A percentile compares a stretch with the other conserved stretches of the same genome.
These are phyloP conservation scores for Beauveria rudraprayagi DNA, from an alignment of 2,329 filamentous ascomycete genomes.

Conservation along the genomic window DNA sequence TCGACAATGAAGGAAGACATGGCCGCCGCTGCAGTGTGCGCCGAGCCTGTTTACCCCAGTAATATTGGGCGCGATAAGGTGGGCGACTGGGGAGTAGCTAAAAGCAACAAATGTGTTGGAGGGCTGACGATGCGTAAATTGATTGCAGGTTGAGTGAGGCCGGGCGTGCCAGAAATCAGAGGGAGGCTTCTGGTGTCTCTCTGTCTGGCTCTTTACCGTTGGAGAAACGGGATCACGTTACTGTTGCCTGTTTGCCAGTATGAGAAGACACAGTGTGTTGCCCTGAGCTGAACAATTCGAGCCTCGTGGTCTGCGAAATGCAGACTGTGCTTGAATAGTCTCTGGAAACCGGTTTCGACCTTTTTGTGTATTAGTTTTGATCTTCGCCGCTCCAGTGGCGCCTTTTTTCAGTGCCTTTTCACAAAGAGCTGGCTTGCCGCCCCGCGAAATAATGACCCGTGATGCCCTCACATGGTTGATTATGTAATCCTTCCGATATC, in stretches of 20 bases:
- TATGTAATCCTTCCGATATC: neutral
- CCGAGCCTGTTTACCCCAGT: neutral
- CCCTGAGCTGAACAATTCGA: neutral
- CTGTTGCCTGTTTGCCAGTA: neutral
- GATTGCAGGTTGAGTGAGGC: neutral
- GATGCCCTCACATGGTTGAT: conserved; percentile 2
- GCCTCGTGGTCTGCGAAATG: neutral
- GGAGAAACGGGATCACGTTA: neutral
- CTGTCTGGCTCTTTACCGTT: neutral
- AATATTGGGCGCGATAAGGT: neutral
- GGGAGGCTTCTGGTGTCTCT: neutral
- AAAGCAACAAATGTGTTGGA: neutral
- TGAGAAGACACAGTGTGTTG: conserved; percentile 1
- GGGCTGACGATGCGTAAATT: neutral
- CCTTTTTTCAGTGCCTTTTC: neutral
- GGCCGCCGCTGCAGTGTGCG: conserved; percentile 10
- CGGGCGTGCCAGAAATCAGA: neutral
- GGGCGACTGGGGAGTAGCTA: neutral
- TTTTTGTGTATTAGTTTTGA: neutral
- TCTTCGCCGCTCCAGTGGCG: neutral
- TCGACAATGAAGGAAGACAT: conserved; percentile 62
- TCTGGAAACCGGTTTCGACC: no score
- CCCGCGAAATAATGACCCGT: neutral
- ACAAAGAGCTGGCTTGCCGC: neutral
- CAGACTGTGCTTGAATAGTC: no score